Evolutionary conservation across 106 monocot species (phyloP).

Genomic region (Allium cepa): DNA sequence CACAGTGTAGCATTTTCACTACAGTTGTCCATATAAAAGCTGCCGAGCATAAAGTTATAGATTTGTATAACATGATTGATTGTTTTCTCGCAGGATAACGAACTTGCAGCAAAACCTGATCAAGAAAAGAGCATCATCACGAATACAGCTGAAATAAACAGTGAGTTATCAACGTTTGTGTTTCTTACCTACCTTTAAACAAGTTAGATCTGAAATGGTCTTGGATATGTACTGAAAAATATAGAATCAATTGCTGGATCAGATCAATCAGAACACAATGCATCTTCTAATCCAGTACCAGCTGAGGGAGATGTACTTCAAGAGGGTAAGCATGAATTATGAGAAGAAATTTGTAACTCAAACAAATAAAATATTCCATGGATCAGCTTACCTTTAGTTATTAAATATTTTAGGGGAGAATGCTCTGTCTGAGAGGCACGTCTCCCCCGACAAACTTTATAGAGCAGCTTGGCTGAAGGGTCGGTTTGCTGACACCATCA

Average conservation of each 20-base stretch:
- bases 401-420: constrained; percentile 70
- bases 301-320: constrained; percentile 16
- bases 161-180: background rate
- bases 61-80: background rate
- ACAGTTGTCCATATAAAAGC: too few species aligned
- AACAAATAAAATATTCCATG: constrained; percentile 17
- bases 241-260: constrained; percentile 6
- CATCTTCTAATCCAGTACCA: constrained; percentile 13
- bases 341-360: constrained; percentile 20
- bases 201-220: background rate
- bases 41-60: too few species aligned
- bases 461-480: constrained; percentile 74
- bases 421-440: constrained; percentile 74
- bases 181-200: background rate
- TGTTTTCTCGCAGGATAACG: background rate
- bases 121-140: constrained; percentile 8
- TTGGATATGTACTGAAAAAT: background rate
- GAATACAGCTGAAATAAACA: constrained; percentile 4
- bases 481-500: constrained; percentile 92
- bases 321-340: constrained; percentile 59
- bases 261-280: constrained; percentile 4
- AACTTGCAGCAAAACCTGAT: background rate
- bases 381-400: constrained; percentile 25
- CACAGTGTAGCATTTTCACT: too few species aligned
- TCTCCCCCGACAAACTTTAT: constrained; percentile 88